A percentile compares a stretch with the other conserved stretches of the same genome.
Evolutionary conservation across 495 filamentous ascomycete genomes (phyloP).

Genomic region (Usnea hakonensis): DNA sequence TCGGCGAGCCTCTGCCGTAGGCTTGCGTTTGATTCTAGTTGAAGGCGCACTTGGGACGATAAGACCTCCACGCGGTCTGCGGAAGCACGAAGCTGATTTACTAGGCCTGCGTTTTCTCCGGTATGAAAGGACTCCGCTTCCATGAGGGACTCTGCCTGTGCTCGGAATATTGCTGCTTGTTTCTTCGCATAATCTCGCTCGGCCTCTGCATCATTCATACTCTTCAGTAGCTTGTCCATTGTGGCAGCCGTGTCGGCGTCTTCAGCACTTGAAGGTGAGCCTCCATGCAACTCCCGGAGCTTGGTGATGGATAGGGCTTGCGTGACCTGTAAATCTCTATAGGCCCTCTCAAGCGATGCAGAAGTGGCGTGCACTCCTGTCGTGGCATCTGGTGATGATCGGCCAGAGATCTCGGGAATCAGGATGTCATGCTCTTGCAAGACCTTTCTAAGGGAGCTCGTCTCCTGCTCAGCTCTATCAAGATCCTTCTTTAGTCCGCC

Average conservation of each 20-base stretch:
- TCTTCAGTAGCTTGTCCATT: constrained; percentile 55
- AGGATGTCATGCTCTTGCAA: constrained; percentile 83
- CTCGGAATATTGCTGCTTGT: constrained; percentile 51
- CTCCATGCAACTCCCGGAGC: constrained; percentile 31
- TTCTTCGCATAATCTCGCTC: constrained; percentile 64
- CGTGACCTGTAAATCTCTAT: constrained; percentile 64
- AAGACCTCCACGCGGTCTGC: constrained; percentile 71
- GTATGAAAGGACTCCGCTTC: constrained; percentile 55
- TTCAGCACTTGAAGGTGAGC: constrained; percentile 24
- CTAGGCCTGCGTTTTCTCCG: constrained; percentile 52
- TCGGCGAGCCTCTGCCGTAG: constrained; percentile 75
- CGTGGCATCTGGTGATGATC: constrained; percentile 33
- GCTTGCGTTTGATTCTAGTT: constrained; percentile 66
- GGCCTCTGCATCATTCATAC: constrained; percentile 56
- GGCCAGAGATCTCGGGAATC: constrained; percentile 43
- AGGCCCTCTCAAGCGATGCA: constrained; percentile 68
- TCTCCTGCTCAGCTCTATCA: constrained; percentile 91
- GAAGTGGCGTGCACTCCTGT: constrained; percentile 52
- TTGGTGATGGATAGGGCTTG: constrained; percentile 40
- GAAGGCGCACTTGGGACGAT: constrained; percentile 63
- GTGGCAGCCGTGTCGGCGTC: constrained; percentile 25
- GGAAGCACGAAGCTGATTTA: constrained; percentile 58
- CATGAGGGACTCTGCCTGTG: constrained; percentile 55
- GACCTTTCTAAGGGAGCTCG: constrained; percentile 64
- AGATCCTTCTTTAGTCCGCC: constrained; percentile 93